Conservation (phyloP, 2,329 filamentous ascomycete species). For the Tolypocladium tropicale region DNA sequence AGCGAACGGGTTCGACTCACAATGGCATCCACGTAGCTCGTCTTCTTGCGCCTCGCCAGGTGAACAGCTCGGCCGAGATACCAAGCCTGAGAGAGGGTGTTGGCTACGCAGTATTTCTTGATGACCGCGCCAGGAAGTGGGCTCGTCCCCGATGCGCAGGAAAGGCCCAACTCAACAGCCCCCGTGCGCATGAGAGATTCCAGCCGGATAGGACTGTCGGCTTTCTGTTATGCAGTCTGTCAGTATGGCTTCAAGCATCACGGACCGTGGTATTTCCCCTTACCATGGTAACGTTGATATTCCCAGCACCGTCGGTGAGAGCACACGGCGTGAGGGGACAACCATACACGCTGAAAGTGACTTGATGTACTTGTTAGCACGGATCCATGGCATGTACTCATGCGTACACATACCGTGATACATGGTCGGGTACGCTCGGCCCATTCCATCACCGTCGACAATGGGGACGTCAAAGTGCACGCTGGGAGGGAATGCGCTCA, state of each 20-base stretch:
- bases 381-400: rapidly evolving
- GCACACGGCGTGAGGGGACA: slow-evolving; percentile 24
- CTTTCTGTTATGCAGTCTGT: slow-evolving; percentile 11
- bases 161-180: slow-evolving; percentile 27
- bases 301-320: slow-evolving; percentile 25
- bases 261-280: background rate
- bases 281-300: slow-evolving; percentile 22
- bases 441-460: slow-evolving; percentile 27
- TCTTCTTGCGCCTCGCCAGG: slow-evolving; percentile 17
- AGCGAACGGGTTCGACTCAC: slow-evolving; percentile 5
- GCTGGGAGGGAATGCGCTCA: slow-evolving; percentile 21
- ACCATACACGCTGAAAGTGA: slow-evolving; percentile 27
- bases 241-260: background rate
- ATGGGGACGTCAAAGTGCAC: slow-evolving; percentile 25
- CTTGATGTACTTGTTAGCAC: slow-evolving; percentile 8
- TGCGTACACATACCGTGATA: slow-evolving; percentile 16
- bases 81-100: slow-evolving; percentile 23
- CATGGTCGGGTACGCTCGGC: slow-evolving; percentile 27
- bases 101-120: slow-evolving; percentile 21
- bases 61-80: slow-evolving; percentile 21
- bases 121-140: slow-evolving; percentile 21
- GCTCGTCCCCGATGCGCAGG: slow-evolving; percentile 23
- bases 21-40: slow-evolving; percentile 16
- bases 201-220: slow-evolving; percentile 21
- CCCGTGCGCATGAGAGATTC: slow-evolving; percentile 24